These are phyloP conservation scores for Hebeloma cylindrosporum DNA, from an alignment of 768 basidiomycete genomes.

Conservation along the genomic window DNA sequence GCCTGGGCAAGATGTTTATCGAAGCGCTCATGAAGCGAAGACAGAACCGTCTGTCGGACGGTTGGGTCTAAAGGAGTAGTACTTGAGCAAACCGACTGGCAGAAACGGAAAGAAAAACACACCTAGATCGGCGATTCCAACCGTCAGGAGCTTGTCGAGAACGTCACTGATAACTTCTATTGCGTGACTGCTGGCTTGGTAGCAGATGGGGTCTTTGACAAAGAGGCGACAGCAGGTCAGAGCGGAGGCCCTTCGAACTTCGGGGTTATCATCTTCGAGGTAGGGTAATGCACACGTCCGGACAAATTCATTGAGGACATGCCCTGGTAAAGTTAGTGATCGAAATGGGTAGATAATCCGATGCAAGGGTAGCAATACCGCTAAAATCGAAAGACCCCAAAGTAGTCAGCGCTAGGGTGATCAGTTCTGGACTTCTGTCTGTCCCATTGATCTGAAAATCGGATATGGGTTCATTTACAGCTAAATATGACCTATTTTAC, in stretches of 20 bases:
- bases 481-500: not conserved
- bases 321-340: constrained; percentile 49
- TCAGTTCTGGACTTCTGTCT: constrained; percentile 65
- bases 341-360: not conserved
- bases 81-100: constrained; percentile 1
- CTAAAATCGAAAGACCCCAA: constrained; percentile 94
- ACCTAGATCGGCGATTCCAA: constrained; percentile 97
- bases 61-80: constrained; percentile 53
- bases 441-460: constrained; percentile 38
- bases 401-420: constrained; percentile 83
- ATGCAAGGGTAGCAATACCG: constrained; percentile 45
- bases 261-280: constrained; percentile 87
- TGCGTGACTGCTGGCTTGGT: constrained; percentile 92
- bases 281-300: constrained; percentile 89
- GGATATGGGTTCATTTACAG: constrained; percentile 3
- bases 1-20: constrained; percentile 97
- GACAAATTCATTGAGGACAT: constrained; percentile 94
- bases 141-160: constrained; percentile 92
- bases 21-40: constrained; percentile 87
- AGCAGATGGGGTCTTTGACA: constrained; percentile 92
- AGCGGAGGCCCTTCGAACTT: constrained; percentile 88
- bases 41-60: constrained; percentile 85
- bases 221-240: constrained; percentile 90
- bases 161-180: constrained; percentile 98
- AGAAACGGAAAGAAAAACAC: constrained; percentile 13